Conservation (phyloP, 306 rosid genomes). For the Quercus wislizeni region DNA sequence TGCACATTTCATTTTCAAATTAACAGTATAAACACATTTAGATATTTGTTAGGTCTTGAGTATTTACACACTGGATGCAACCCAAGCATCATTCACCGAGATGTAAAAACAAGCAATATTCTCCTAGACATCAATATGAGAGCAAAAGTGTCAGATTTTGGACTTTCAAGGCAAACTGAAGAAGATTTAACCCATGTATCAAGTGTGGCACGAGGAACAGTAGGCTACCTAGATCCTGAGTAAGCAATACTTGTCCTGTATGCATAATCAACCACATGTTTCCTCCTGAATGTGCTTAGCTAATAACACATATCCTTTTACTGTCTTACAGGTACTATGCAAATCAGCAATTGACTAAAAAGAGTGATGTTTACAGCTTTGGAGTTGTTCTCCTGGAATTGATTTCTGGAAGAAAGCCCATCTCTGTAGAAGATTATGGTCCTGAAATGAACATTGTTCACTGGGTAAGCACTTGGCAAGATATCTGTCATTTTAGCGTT, state of each 20-base stretch:
- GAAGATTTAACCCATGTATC: conserved; percentile 95
- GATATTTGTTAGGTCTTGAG: conserved; percentile 68
- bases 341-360: conserved; percentile 85
- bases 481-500: conserved; percentile 2
- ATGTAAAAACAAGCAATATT: conserved; percentile 92
- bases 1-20: conserved; percentile 15
- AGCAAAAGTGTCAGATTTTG: conserved; percentile 96
- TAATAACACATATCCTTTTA: conserved; percentile 12
- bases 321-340: conserved; percentile 86
- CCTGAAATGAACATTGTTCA: conserved; percentile 91
- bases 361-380: conserved; percentile 92
- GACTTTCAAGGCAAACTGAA: conserved; percentile 87
- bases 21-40: conserved; percentile 16
- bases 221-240: conserved; percentile 98
- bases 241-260: conserved; percentile 35
- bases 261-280: conserved; percentile 6
- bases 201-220: conserved; percentile 90
- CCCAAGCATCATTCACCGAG: conserved; percentile 95
- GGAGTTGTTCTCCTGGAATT: conserved; percentile 91
- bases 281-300: conserved; percentile 17
- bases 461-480: conserved; percentile 55
- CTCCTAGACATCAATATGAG: conserved; percentile 93
- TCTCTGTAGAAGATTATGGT: conserved; percentile 82
- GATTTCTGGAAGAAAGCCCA: conserved; percentile 84
- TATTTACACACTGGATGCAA: conserved; percentile 97